Evolutionary conservation across 768 basidiomycete genomes (phyloP).

Genomic region (Termitomyces sp.): DNA sequence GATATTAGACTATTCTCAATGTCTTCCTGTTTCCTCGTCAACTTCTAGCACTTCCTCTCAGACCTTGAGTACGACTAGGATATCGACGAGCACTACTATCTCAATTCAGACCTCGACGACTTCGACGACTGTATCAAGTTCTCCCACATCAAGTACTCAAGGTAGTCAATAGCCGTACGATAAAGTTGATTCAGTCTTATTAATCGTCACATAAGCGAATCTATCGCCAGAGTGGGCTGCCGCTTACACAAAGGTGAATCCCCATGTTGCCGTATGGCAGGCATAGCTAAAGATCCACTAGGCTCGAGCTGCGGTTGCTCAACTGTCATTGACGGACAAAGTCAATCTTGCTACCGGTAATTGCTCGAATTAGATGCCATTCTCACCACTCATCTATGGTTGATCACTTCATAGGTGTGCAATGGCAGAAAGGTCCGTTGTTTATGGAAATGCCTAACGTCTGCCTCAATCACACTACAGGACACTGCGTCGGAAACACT

Average conservation of each 20-base stretch:
- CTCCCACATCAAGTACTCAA: slow-evolving; percentile 19
- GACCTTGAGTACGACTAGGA: slow-evolving; percentile 19
- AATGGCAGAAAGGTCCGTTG: slow-evolving; percentile 35
- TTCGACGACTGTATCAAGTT: slow-evolving; percentile 22
- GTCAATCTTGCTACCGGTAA: slow-evolving; percentile 53
- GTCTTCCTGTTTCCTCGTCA: slow-evolving; percentile 35
- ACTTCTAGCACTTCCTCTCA: slow-evolving; percentile 3
- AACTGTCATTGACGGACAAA: slow-evolving; percentile 53
- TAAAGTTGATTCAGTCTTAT: not conserved
- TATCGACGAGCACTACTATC: slow-evolving; percentile 10
- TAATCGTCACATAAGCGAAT: slow-evolving; percentile 23
- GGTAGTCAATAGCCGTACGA: slow-evolving; percentile 6
- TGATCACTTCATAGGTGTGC: slow-evolving; percentile 26
- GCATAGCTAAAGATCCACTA: slow-evolving; percentile 13
- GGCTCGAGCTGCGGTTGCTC: slow-evolving; percentile 46
- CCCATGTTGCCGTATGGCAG: not conserved
- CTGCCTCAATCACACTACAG: slow-evolving; percentile 13
- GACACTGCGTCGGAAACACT: slow-evolving; percentile 49
- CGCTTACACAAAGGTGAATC: slow-evolving; percentile 46
- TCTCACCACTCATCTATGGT: not conserved
- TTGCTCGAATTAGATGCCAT: not conserved
- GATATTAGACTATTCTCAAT: slow-evolving; percentile 47
- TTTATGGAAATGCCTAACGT: not conserved
- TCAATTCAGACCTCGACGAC: slow-evolving; percentile 16
- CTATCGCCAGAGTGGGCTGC: slow-evolving; percentile 50